Base-by-base conservation (phyloP, 2,329 filamentous ascomycete genomes). In the Alternaria sp. region DNA sequence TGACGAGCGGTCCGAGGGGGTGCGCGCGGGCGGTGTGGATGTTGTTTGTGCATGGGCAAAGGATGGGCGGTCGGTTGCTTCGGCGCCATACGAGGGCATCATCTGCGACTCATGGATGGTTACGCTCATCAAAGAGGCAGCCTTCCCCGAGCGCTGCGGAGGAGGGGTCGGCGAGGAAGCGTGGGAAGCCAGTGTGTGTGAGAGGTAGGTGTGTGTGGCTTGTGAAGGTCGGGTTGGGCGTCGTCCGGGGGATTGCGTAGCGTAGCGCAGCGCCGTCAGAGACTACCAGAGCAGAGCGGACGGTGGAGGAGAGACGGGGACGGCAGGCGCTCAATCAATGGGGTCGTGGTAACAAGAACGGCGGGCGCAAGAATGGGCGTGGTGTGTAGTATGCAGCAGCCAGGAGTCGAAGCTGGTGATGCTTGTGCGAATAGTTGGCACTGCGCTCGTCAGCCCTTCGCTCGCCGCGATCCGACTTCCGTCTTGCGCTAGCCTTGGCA, bases 41-140 rank as follows among this genome's bases (percentile, higher is more conserved):
- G 75, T 74, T 63, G 77, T 72, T 72, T 75, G 78, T 48, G 74
- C 73, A 69, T 70, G 77, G 46, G 62, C 60, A 61, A 65, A 66
- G 48, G 64, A 61, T 28, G 63, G 53, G 46, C 57, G 65, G 74
- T 73, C 79, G 72, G 70, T 76, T 66, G 82, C 76, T 73, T 83
- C 82, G 73, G 81, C 77, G 74, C 83, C 74, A 75, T 83, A 80
- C 67, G 81, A 81, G 76, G 84, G 83, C 85, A 86, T 86, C 67
- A 76, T 78, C 68, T 71, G 74, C 63, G 70, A 74, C 69, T 74
- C 73, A 74, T 77, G 69, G 64, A 74, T 66, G 57, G 72, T 73
- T 57, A 75, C 68, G 65, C 71, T 70, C 72, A 71, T 72, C 69
- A 71, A 69, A 60, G 69, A 71, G 60, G 65, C 69, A 65, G 70